These are phyloP conservation scores for Suaeda aralocaspica DNA, from an alignment of 148 eudicot species.

Conservation along the genomic window DNA sequence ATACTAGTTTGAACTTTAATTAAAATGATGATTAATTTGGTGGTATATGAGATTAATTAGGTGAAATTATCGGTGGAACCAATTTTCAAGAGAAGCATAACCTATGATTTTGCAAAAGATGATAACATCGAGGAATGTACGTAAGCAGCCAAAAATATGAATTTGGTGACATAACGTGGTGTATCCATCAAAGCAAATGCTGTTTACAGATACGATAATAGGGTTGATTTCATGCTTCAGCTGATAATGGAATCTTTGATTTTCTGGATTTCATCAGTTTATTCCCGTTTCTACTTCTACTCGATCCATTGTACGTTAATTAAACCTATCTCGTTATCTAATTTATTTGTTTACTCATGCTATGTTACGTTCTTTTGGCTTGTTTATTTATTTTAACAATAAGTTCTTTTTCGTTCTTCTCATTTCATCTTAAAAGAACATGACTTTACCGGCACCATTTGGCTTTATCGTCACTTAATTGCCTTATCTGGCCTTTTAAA, in stretches of 20 bases:
- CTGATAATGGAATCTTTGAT: slow-evolving; percentile 53
- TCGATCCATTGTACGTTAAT: slow-evolving; percentile 43
- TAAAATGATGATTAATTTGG: too few species aligned
- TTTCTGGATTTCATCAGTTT: slow-evolving; percentile 70
- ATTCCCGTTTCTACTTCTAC: slow-evolving; percentile 38
- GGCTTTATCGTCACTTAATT: too few species aligned
- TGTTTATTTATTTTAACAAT: too few species aligned
- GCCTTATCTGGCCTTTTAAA: too few species aligned
- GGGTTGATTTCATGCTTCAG: slow-evolving; percentile 50
- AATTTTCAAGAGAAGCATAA: slow-evolving; percentile 70
- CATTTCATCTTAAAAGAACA: too few species aligned
- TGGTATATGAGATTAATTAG: slow-evolving; percentile 23
- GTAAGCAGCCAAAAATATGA: slow-evolving; percentile 59
- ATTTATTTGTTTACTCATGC: too few species aligned
- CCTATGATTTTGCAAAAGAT: slow-evolving; percentile 55
- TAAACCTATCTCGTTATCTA: not conserved
- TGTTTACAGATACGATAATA: slow-evolving; percentile 56
- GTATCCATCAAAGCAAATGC: slow-evolving; percentile 74
- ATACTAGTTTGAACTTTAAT: too few species aligned
- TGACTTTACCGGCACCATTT: too few species aligned
- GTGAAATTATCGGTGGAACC: slow-evolving; percentile 57
- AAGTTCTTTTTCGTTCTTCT: too few species aligned
- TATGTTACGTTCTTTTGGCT: too few species aligned
- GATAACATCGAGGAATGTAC: slow-evolving; percentile 39
- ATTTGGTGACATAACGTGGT: slow-evolving; percentile 79